Base-by-base conservation (phyloP, 1,139 yeast genomes). In the Zygosaccharomyces sapae region DNA sequence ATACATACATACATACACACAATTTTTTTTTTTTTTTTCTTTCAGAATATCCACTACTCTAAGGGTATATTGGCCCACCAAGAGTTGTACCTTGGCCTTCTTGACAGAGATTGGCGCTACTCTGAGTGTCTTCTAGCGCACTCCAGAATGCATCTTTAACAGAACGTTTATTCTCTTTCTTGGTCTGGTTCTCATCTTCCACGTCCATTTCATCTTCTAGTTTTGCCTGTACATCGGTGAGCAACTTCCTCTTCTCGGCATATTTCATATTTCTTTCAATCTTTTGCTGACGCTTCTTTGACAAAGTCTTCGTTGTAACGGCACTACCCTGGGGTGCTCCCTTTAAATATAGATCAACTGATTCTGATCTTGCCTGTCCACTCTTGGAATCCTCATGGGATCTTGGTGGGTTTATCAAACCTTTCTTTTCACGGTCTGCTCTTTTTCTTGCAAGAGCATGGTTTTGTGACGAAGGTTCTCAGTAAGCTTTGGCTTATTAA, bases 241-340 rank as follows among this genome's bases (percentile, higher is more conserved):
- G 61, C 53, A 77, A 64, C 55, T 72, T 71, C 73, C 87, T 78
- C 52, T 74, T 75, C 49, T 76, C 78, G 30, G 79, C 75, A 63
- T 87, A 86, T 62, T 80, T 83, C 62, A 80, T 74, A 64, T 86
- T 86, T 74, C 96, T 81, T 56, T 81, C 87, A 57, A 86, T 76
- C 71, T 89, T 89, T 72, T 83, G 79, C 40, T 87, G 82, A 69
- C 86, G 81, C 71, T 89, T 89, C 59, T 83, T 86, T 31, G 95
- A 83, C 48, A 87, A 71, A 0, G 88, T 77, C 45, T 70, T 73
- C 41, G 79, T 82, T 35, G 83, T 81, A 47, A 82, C 58, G 30
- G 48, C 51, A 13, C 56, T 53, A 22, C 52, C 34, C 47, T 20
- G 42, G n/a, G 29, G 31, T 16, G 34, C 48, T 18, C 51, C 49